These are phyloP conservation scores for Protomyces pachydermus DNA, from an alignment of 1,139 yeast species.

Conservation along the genomic window DNA sequence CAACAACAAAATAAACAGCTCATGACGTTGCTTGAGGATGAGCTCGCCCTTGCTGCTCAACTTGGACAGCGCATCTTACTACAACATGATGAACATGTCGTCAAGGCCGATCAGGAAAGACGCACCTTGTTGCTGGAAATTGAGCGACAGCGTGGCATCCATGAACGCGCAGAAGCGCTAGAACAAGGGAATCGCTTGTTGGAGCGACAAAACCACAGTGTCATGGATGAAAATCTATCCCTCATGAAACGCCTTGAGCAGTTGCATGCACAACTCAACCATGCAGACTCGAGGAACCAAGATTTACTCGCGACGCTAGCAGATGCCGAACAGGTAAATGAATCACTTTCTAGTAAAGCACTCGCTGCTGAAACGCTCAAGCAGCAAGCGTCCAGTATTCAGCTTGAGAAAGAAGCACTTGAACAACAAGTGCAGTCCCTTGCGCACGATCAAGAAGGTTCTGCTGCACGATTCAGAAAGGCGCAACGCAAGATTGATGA, in stretches of 20 bases:
- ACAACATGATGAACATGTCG: conserved; percentile 5
- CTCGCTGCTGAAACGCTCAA: conserved; percentile 1
- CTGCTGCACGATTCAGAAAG: neutral
- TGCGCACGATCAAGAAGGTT: neutral
- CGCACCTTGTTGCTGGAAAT: conserved; percentile 3
- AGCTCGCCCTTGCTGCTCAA: conserved; percentile 12
- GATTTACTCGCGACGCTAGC: conserved; percentile 1
- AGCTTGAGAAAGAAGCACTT: conserved; percentile 13
- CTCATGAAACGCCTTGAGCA: conserved; percentile 15
- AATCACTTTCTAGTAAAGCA: neutral
- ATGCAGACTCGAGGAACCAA: conserved; percentile 7
- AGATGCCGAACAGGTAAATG: conserved; percentile 5
- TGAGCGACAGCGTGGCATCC: conserved; percentile 5
- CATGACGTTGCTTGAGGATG: conserved; percentile 13
- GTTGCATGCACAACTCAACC: conserved; percentile 4
- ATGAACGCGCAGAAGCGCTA: conserved; percentile 9
- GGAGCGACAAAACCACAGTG: conserved; percentile 7
- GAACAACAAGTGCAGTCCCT: conserved; percentile 3
- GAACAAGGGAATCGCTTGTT: conserved; percentile 10
- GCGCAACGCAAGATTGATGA: conserved; percentile 9
- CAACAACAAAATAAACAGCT: conserved; percentile 1
- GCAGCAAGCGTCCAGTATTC: conserved; percentile 3
- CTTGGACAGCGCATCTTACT: conserved; percentile 8
- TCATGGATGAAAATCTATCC: conserved; percentile 8
- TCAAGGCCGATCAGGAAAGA: neutral